Conservation (phyloP, 2,329 filamentous ascomycete species). For the Sporothrix sp. region DNA sequence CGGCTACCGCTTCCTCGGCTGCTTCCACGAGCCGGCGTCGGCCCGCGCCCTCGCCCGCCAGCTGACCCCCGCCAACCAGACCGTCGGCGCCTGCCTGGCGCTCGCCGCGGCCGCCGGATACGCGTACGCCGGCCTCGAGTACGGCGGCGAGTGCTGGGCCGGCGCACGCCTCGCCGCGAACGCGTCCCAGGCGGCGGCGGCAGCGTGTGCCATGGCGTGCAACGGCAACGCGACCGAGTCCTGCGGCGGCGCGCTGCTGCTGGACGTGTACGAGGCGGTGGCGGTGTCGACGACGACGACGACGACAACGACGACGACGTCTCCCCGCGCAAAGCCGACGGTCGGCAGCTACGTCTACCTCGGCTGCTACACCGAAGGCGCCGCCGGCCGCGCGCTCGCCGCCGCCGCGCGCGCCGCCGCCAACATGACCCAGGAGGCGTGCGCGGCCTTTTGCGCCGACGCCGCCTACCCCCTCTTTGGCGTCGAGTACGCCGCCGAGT, state of each 20-base stretch:
- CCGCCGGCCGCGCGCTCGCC: conserved; percentile 17
- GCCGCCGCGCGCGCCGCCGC: conserved; percentile 12
- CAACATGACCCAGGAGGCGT: conserved; percentile 39
- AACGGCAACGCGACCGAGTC: conserved; percentile 13
- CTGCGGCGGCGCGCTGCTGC: conserved; percentile 14
- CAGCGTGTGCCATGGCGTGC: conserved; percentile 15
- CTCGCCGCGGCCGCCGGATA: background rate
- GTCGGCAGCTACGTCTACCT: conserved; percentile 22
- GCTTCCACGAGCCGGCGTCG: conserved; percentile 23
- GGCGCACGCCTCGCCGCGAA: conserved; percentile 20
- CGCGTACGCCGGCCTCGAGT: conserved; percentile 42
- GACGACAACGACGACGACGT: conserved; percentile 11
- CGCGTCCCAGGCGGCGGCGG: conserved; percentile 1
- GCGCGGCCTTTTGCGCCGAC: conserved; percentile 38
- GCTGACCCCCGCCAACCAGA: conserved; percentile 14
- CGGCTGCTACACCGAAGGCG: conserved; percentile 27
- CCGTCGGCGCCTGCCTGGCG: conserved; percentile 16
- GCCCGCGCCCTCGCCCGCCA: conserved; percentile 17
- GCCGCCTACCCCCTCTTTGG: conserved; percentile 34
- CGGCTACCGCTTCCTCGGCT: conserved; percentile 26
- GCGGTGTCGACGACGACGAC: conserved; percentile 9
- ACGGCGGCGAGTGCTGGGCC: conserved; percentile 44
- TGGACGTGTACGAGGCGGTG: conserved; percentile 11
- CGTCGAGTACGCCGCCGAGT: conserved; percentile 40
- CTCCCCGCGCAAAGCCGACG: conserved; percentile 26